A percentile compares a stretch with the other conserved stretches of the same genome.
phyloP scores from a whole-genome alignment of 2,329 filamentous ascomycete species.

The Fonsecaea pugnacius region DNA sequence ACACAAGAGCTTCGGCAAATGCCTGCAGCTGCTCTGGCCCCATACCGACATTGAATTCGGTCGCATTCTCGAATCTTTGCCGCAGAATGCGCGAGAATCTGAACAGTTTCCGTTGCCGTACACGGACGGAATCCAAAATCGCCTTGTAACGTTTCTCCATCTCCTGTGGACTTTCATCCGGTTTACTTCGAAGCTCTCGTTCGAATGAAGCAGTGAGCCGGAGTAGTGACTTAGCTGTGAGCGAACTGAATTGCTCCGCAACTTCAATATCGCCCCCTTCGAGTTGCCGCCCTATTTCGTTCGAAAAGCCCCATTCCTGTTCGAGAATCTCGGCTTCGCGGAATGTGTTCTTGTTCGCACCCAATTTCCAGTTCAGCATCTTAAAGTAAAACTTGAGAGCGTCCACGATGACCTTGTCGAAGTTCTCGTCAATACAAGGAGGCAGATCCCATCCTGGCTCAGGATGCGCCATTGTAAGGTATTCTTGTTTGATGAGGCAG shows the following conservation, averaged over 20 bases:
- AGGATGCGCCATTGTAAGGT: conserved; percentile 78
- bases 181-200: conserved; percentile 80
- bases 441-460: conserved; percentile 94
- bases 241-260: conserved; percentile 88
- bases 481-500: conserved; percentile 88
- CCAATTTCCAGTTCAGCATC: conserved; percentile 97
- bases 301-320: conserved; percentile 97
- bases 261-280: conserved; percentile 94
- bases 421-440: conserved; percentile 94
- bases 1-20: conserved; percentile 78
- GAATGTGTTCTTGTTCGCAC: conserved; percentile 98
- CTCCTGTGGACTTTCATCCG: conserved; percentile 79
- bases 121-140: conserved; percentile 91
- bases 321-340: conserved; percentile 97
- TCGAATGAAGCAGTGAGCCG: conserved; percentile 91
- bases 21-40: conserved; percentile 70
- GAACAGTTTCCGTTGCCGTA: conserved; percentile 93
- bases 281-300: conserved; percentile 88
- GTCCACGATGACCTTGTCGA: conserved; percentile 87
- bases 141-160: conserved; percentile 98
- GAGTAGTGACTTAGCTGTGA: conserved; percentile 90
- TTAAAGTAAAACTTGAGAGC: conserved; percentile 98
- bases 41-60: conserved; percentile 87
- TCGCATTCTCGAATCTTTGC: conserved; percentile 94
- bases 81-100: conserved; percentile 89